A percentile compares a stretch with the other conserved stretches of the same genome.
phyloP scores from a whole-genome alignment of 345 rosid genomes.

The Erodium maritimum region DNA sequence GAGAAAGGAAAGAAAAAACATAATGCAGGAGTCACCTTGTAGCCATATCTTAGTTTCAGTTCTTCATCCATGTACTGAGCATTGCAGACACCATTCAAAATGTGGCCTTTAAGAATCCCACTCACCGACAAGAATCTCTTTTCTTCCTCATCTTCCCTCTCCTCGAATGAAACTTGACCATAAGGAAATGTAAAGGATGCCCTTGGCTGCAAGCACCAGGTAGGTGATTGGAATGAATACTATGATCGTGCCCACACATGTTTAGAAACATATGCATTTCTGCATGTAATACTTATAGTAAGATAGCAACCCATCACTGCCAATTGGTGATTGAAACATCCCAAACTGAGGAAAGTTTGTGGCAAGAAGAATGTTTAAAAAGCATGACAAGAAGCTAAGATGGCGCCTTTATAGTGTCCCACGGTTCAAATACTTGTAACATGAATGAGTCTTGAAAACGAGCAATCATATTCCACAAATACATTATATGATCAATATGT shows the following conservation, averaged over 20 bases:
- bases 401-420: neutral
- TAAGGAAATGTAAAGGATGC: conserved; percentile 79
- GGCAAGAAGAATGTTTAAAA: neutral
- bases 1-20: neutral
- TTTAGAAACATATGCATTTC: neutral
- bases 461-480: neutral
- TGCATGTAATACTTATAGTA: neutral
- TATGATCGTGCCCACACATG: neutral
- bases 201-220: conserved; percentile 45
- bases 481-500: neutral
- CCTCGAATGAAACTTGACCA: conserved; percentile 74
- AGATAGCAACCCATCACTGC: neutral
- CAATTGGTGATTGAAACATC: neutral
- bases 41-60: conserved; percentile 58
- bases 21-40: conserved; percentile 38
- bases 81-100: conserved; percentile 54
- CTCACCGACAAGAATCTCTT: conserved; percentile 37
- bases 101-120: conserved; percentile 51
- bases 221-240: conserved; percentile 3
- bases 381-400: neutral
- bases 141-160: conserved; percentile 34
- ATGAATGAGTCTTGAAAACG: neutral
- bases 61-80: conserved; percentile 67
- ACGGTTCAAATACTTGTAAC: neutral
- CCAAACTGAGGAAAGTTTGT: neutral